These are phyloP conservation scores for Penicillium coffeae DNA, from an alignment of 495 filamentous ascomycete species.

Conservation along the genomic window DNA sequence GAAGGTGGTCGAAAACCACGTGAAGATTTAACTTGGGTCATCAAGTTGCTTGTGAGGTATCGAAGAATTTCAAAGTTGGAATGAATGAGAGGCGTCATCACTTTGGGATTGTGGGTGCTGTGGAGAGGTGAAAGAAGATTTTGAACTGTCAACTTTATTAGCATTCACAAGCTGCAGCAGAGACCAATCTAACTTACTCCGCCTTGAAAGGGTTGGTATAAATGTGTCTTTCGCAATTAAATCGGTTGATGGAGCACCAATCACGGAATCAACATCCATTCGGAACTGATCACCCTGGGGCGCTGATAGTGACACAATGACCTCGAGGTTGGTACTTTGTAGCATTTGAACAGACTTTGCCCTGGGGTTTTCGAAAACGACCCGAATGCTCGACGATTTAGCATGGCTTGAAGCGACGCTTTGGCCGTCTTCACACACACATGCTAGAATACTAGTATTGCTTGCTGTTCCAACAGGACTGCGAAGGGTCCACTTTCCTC, in stretches of 20 bases:
- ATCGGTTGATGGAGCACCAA: conserved; percentile 62
- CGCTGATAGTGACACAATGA: conserved; percentile 34
- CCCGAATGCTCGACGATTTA: conserved; percentile 30
- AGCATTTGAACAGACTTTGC: conserved; percentile 27
- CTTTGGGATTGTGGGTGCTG: conserved; percentile 59
- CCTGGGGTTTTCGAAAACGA: conserved; percentile 38
- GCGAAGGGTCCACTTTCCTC: conserved; percentile 72
- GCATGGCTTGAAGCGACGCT: conserved; percentile 21
- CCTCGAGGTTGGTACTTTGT: conserved; percentile 30
- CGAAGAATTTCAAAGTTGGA: conserved; percentile 67
- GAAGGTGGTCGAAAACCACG: conserved; percentile 67
- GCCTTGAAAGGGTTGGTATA: conserved; percentile 62
- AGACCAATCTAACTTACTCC: conserved; percentile 53
- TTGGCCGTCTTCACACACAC: conserved; percentile 69
- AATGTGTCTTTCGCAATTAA: conserved; percentile 65
- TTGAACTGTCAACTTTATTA: conserved; percentile 14
- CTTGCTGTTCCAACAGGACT: conserved; percentile 56
- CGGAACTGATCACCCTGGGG: conserved; percentile 46
- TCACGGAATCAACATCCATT: conserved; percentile 55
- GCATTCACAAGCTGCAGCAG: conserved; percentile 1
- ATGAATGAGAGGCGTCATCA: conserved; percentile 52
- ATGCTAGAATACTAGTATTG: conserved; percentile 64
- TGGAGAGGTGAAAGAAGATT: conserved; percentile 67
- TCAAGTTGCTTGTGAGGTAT: conserved; percentile 59
- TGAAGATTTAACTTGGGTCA: conserved; percentile 52